Conservation (phyloP, 371 early-diverging fungal species). For the Chytridium lagenaria region DNA sequence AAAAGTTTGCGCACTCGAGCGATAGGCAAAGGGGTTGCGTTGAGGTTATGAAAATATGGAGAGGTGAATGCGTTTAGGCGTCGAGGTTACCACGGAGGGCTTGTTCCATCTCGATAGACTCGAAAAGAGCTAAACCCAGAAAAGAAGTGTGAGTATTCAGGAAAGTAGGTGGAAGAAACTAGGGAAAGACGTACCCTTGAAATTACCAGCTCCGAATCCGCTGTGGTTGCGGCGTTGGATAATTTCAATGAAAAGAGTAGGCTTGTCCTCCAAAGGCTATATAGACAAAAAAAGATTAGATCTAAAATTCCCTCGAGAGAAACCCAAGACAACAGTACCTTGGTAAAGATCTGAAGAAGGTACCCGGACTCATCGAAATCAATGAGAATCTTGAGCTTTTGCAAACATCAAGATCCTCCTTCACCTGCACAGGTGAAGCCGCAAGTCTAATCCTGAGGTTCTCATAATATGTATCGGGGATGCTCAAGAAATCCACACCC, state of each 20-base stretch:
- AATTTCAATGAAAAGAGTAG: conserved; percentile 95
- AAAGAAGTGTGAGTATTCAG: not conserved
- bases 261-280: conserved; percentile 93
- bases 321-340: conserved; percentile 65
- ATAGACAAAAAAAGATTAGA: conserved; percentile 64
- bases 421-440: conserved; percentile 70
- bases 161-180: not conserved
- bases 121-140: conserved; percentile 63
- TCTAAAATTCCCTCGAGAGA: not conserved
- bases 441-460: conserved; percentile 74
- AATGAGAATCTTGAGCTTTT: conserved; percentile 88
- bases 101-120: conserved; percentile 94
- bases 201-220: conserved; percentile 98
- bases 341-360: conserved; percentile 86
- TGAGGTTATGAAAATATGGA: too few species aligned
- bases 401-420: conserved; percentile 83
- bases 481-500: conserved; percentile 87
- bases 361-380: conserved; percentile 97
- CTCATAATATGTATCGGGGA: conserved; percentile 90
- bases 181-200: conserved; percentile 68
- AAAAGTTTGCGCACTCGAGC: too few species aligned
- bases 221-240: conserved; percentile 91
- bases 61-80: too few species aligned
- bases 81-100: conserved; percentile 73
- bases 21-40: too few species aligned